Base-by-base conservation (phyloP, 352 stramenopile genomes). In the Phytophthora europaea region DNA sequence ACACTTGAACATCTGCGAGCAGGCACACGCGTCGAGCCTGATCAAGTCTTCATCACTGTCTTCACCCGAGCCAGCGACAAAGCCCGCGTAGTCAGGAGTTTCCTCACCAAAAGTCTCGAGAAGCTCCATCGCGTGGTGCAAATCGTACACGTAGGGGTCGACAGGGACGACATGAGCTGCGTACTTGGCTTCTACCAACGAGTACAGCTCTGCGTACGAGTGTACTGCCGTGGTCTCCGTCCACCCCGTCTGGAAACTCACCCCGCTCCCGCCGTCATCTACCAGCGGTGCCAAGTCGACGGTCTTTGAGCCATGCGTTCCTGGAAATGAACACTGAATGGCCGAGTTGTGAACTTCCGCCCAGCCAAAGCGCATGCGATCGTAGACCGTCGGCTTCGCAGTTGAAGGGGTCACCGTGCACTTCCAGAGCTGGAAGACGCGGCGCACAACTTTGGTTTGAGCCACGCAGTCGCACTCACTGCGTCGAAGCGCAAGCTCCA, bases 361-460 rank as follows among this genome's bases (percentile, higher is more conserved):
- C 86, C 79, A 92, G 61, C 89, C 83, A 70, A 86, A 96, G 15
- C 72, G 77, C 10, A 70, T 83, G 15, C 57, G 61, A 43, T 91
- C 76, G 54, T 80, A 89, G 6, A 83, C 70, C 2, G 67, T 80
- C 0, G 73, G 40, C 6, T 28, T 64, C 2, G 67, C 58, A 4
- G 56, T 61, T 0, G 80, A 89, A 4, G 82, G 75, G 1, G 74
- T 38, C 6, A 80, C 78, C 5, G 93, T 98, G 64, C 97, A 99
- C 70, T 97, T 95, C 96, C 96, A 99, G 18, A 99, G 82, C 33
- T 95, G 88, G 73, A 97, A 99, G 3, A 99, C 85, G 6, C 86
- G 87, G 23, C 85, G 84, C 22, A 98, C 88, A 20, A 97, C 78
- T 48, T 95, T 87, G n/a, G 95, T 88, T 72, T 98, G 91, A 8